phyloP scores from a whole-genome alignment of 2,329 filamentous ascomycete genomes.

The Aureobasidium sp. region DNA sequence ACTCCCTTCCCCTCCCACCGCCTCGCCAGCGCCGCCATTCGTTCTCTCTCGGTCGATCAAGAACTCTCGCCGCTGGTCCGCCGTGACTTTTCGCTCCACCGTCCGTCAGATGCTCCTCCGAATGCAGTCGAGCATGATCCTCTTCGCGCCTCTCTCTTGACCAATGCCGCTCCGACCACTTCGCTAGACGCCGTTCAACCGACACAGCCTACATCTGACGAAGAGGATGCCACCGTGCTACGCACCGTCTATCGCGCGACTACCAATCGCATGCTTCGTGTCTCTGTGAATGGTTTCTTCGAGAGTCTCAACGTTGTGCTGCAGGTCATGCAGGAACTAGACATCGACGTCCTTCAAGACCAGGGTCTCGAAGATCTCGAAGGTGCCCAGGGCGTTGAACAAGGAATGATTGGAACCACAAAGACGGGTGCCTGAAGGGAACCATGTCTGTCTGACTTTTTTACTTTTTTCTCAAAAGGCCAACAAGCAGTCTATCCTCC shows the following conservation, averaged over 20 bases:
- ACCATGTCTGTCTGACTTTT: neutral
- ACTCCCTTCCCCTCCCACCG: slow-evolving; percentile 74
- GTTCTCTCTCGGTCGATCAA: slow-evolving; percentile 71
- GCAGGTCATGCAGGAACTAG: slow-evolving; percentile 83
- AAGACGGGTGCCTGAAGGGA: slow-evolving; percentile 15
- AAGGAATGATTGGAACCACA: slow-evolving; percentile 26
- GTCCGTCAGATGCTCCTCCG: slow-evolving; percentile 13
- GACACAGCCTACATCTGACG: slow-evolving; percentile 4
- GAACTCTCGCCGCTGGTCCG: slow-evolving; percentile 80
- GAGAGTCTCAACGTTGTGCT: slow-evolving; percentile 78
- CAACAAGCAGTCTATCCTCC: neutral
- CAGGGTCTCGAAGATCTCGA: slow-evolving; percentile 32
- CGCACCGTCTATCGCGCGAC: slow-evolving; percentile 73
- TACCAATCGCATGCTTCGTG: slow-evolving; percentile 92
- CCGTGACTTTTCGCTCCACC: slow-evolving; percentile 54
- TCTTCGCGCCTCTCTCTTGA: slow-evolving; percentile 18
- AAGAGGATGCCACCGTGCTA: slow-evolving; percentile 46
- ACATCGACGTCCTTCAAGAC: slow-evolving; percentile 65
- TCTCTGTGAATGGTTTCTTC: slow-evolving; percentile 94
- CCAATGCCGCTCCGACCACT: slow-evolving; percentile 15
- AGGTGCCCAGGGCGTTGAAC: slow-evolving; percentile 31
- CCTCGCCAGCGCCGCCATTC: slow-evolving; percentile 66
- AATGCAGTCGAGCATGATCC: slow-evolving; percentile 14
- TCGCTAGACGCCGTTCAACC: slow-evolving; percentile 12
- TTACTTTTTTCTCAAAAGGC: neutral